phyloP scores from a whole-genome alignment of 75 land plant genomes.

The Pinus taeda region DNA sequence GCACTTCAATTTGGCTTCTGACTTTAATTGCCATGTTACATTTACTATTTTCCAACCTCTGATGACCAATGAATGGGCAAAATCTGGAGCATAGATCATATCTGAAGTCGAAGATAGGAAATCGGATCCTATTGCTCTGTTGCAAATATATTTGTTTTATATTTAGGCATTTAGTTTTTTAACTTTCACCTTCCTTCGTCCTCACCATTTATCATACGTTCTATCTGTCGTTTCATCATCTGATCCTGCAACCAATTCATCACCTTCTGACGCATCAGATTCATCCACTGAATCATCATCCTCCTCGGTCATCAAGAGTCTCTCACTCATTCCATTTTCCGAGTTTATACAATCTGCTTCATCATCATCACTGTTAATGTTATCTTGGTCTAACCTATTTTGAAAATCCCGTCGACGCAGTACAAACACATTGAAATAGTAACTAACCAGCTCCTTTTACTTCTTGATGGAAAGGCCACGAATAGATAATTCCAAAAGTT shows the following conservation, averaged over 20 bases:
- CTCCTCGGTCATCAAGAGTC: conserved; percentile 12
- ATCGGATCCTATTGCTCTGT: too few relatives aligned
- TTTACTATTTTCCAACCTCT: too few relatives aligned
- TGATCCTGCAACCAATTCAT: conserved; percentile 1
- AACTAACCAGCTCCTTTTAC: conserved; percentile 42
- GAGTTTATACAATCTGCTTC: conserved; percentile 39
- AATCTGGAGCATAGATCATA: too few relatives aligned
- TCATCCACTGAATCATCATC: conserved; percentile 50
- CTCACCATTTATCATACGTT: too few relatives aligned
- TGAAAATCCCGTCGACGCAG: conserved; percentile 68
- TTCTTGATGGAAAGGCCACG: conserved; percentile 42
- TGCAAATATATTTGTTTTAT: too few relatives aligned
- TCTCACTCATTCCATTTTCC: conserved; percentile 22
- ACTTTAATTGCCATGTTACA: too few relatives aligned
- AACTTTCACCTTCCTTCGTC: too few relatives aligned
- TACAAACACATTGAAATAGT: conserved; percentile 83
- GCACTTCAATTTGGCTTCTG: too few relatives aligned
- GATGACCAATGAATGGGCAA: too few relatives aligned
- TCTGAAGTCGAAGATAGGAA: too few relatives aligned
- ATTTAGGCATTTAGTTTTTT: too few relatives aligned
- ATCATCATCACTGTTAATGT: conserved; percentile 72
- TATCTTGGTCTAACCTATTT: conserved; percentile 47
- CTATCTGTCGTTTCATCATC: conserved; percentile 8
- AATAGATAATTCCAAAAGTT: conserved; percentile 63
- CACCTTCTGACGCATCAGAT: conserved; percentile 11